A percentile compares a stretch with the other conserved stretches of the same genome.
Evolutionary conservation across 2,329 filamentous ascomycete species (phyloP).

Genomic region (Aspergillus unguis): DNA sequence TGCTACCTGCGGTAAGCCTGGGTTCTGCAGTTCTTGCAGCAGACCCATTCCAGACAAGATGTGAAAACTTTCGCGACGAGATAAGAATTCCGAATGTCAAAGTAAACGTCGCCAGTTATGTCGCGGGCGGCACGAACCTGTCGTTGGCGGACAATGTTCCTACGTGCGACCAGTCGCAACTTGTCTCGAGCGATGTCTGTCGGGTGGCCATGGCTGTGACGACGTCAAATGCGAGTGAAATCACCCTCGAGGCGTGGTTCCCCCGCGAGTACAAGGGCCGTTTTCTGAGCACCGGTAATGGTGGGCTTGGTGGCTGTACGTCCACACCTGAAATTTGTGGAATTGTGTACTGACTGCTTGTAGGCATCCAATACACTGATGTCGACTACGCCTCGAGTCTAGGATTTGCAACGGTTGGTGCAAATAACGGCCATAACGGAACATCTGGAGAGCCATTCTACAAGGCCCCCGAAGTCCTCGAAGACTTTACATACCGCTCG

Average conservation of each 20-base stretch:
- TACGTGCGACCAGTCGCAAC: conserved; percentile 35
- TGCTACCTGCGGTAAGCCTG: conserved; percentile 18
- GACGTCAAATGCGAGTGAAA: conserved; percentile 44
- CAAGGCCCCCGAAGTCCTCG: conserved; percentile 44
- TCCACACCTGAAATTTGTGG: not conserved
- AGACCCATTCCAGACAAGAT: conserved; percentile 26
- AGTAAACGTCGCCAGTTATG: conserved; percentile 33
- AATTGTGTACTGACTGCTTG: not conserved
- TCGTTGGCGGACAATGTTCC: conserved; percentile 37
- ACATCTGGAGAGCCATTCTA: conserved; percentile 47
- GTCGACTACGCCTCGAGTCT: conserved; percentile 42
- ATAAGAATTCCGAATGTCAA: conserved; percentile 29
- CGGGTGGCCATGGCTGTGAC: conserved; percentile 42
- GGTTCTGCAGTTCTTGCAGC: conserved; percentile 21
- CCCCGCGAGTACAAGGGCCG: conserved; percentile 46
- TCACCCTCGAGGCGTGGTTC: conserved; percentile 49
- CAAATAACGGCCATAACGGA: conserved; percentile 53
- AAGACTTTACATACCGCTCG: conserved; percentile 49
- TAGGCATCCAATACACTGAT: conserved; percentile 47
- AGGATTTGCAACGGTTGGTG: conserved; percentile 47
- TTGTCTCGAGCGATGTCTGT: conserved; percentile 36
- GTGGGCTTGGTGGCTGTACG: conserved; percentile 48
- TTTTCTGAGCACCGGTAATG: conserved; percentile 50
- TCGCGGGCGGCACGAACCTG: conserved; percentile 38
- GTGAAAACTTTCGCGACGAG: conserved; percentile 23